These are phyloP conservation scores for Pestalotiopsis sp. DNA, from an alignment of 2,329 filamentous ascomycete genomes.

Conservation along the genomic window DNA sequence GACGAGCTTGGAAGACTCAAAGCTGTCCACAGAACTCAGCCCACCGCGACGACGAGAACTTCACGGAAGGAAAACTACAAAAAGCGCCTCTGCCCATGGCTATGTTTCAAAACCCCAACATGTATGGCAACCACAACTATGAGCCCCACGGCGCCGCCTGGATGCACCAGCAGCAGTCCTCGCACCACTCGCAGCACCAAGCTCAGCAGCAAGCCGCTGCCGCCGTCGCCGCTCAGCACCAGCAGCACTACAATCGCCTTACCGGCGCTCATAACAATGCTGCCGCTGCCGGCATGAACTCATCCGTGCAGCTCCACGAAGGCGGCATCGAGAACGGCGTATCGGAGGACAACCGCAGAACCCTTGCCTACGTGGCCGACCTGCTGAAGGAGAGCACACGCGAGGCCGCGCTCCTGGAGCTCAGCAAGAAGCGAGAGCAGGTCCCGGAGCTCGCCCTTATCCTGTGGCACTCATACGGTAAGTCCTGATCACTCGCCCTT, in stretches of 20 bases:
- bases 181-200: slow-evolving; percentile 42
- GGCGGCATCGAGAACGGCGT: slow-evolving; percentile 44
- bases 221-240: slow-evolving; percentile 54
- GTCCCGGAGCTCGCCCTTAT: slow-evolving; percentile 95
- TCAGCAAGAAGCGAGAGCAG: slow-evolving; percentile 98
- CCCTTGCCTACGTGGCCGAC: slow-evolving; percentile 91
- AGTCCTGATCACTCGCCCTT: slow-evolving; percentile 29
- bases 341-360: slow-evolving; percentile 88
- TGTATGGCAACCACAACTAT: slow-evolving; percentile 67
- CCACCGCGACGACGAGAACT: not conserved
- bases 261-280: slow-evolving; percentile 63
- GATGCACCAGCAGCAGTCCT: slow-evolving; percentile 64
- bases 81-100: slow-evolving; percentile 16
- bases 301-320: slow-evolving; percentile 54
- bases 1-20: not conserved
- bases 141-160: slow-evolving; percentile 65
- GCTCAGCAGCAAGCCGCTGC: slow-evolving; percentile 50
- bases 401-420: slow-evolving; percentile 87
- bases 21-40: not conserved
- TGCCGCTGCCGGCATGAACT: slow-evolving; percentile 35
- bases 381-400: slow-evolving; percentile 84
- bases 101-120: slow-evolving; percentile 66
- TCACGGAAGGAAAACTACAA: slow-evolving; percentile 24
- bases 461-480: slow-evolving; percentile 98
- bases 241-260: slow-evolving; percentile 74